Evolutionary conservation across 495 filamentous ascomycete species (phyloP).

Genomic region (Talaromyces adpressus): DNA sequence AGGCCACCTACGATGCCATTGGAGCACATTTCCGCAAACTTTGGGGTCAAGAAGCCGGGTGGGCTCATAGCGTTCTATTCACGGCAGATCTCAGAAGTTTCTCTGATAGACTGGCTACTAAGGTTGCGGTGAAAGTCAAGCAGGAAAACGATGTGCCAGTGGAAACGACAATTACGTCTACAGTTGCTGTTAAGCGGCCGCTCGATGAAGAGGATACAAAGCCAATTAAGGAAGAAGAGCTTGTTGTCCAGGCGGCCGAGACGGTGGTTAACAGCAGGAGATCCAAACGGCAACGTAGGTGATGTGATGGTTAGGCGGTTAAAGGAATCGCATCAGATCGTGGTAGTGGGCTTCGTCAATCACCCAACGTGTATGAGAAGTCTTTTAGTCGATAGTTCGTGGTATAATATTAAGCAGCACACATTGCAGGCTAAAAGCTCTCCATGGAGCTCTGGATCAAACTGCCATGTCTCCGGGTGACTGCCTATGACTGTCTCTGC

Average conservation of each 20-base stretch:
- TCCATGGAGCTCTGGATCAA: too few species aligned
- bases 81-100: constrained; percentile 89
- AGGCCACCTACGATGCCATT: constrained; percentile 81
- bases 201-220: constrained; percentile 19
- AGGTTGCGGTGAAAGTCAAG: constrained; percentile 43
- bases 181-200: constrained; percentile 19
- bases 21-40: constrained; percentile 83
- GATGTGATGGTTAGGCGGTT: neutral
- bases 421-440: too few species aligned
- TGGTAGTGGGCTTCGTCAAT: too few species aligned
- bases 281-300: constrained; percentile 30
- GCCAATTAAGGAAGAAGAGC: constrained; percentile 12
- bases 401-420: too few species aligned
- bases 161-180: constrained; percentile 22
- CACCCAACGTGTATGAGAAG: too few species aligned
- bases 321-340: neutral
- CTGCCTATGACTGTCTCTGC: neutral
- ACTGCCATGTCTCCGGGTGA: neutral
- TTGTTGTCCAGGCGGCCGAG: constrained; percentile 19
- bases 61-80: constrained; percentile 96
- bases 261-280: constrained; percentile 28
- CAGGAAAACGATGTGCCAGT: constrained; percentile 23
- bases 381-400: too few species aligned
- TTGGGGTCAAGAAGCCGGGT: constrained; percentile 92
- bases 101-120: constrained; percentile 51